Evolutionary conservation across 306 rosid species (phyloP).

Genomic region (Dicorynia guianensis): DNA sequence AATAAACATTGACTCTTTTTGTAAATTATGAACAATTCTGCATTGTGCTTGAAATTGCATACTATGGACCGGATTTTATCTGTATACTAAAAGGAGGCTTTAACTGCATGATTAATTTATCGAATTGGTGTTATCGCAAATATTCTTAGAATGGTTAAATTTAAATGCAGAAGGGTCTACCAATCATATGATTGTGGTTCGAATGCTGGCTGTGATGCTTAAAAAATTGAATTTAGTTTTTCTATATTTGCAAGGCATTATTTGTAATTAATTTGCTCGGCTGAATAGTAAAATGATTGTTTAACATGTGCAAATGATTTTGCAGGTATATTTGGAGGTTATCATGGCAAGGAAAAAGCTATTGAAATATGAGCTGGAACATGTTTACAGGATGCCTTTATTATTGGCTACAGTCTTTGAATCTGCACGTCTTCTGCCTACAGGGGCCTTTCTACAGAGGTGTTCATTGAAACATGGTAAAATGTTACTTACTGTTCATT

Average conservation of each 20-base stretch:
- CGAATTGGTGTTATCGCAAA: no score
- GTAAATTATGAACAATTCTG: no score
- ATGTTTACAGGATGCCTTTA: slow-evolving; percentile 69
- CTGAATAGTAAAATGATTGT: no score
- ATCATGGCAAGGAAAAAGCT: slow-evolving; percentile 48
- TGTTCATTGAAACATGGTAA: slow-evolving; percentile 79
- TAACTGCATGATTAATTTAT: no score
- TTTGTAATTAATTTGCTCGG: slow-evolving; percentile 5
- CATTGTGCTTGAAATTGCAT: background rate
- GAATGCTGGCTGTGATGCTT: background rate
- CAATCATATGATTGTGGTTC: background rate
- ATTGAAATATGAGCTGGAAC: slow-evolving; percentile 49
- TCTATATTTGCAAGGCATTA: slow-evolving; percentile 12
- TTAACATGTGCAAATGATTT: slow-evolving; percentile 33
- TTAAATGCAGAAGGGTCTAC: slow-evolving; percentile 1
- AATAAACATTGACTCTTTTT: background rate
- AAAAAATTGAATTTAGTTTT: background rate
- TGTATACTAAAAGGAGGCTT: background rate
- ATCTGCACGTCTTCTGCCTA: slow-evolving; percentile 78
- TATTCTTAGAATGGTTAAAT: slow-evolving; percentile 1
- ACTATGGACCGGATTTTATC: no score
- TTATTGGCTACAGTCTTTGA: slow-evolving; percentile 79
- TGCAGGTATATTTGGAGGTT: slow-evolving; percentile 74
- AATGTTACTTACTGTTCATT: slow-evolving; percentile 29
- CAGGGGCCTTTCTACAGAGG: slow-evolving; percentile 76